phyloP scores from a whole-genome alignment of 306 rosid genomes.

The Lagenaria siceraria region DNA sequence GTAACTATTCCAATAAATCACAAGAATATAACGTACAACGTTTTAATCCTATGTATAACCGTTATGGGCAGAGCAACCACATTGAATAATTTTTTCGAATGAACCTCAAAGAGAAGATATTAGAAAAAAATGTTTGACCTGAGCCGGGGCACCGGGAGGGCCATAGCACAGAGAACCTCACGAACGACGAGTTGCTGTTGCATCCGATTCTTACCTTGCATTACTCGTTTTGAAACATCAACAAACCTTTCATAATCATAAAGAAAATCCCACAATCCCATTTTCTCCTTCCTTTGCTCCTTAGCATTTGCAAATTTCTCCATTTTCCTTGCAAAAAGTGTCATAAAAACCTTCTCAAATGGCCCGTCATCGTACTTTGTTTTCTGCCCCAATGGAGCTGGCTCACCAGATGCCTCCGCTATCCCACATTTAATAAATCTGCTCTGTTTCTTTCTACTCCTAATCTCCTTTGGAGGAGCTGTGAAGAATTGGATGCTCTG shows the following conservation, averaged over 20 bases:
- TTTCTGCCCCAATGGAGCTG: conserved; percentile 75
- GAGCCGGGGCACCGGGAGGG: conserved; percentile 99
- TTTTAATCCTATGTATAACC: neutral
- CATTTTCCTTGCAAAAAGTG: conserved; percentile 73
- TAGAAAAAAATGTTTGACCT: conserved; percentile 22
- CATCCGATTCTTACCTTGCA: conserved; percentile 64
- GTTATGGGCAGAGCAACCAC: neutral
- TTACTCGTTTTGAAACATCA: conserved; percentile 68
- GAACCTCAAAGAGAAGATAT: neutral
- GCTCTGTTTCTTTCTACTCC: neutral
- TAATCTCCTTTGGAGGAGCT: neutral
- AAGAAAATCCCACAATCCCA: conserved; percentile 23
- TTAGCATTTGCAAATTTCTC: conserved; percentile 35
- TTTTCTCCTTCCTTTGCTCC: neutral
- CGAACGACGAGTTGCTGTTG: conserved; percentile 87
- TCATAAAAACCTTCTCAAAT: conserved; percentile 69
- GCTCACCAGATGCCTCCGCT: conserved; percentile 67
- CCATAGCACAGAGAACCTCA: conserved; percentile 81
- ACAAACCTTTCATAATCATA: conserved; percentile 70
- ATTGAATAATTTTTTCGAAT: neutral
- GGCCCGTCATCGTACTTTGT: conserved; percentile 66
- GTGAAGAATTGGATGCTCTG: conserved; percentile 13
- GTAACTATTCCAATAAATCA: no score
- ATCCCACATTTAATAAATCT: conserved; percentile 40
- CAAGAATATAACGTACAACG: neutral